phyloP scores from a whole-genome alignment of 495 filamentous ascomycete genomes.

The Pseudoneurospora amorphoporcata region DNA sequence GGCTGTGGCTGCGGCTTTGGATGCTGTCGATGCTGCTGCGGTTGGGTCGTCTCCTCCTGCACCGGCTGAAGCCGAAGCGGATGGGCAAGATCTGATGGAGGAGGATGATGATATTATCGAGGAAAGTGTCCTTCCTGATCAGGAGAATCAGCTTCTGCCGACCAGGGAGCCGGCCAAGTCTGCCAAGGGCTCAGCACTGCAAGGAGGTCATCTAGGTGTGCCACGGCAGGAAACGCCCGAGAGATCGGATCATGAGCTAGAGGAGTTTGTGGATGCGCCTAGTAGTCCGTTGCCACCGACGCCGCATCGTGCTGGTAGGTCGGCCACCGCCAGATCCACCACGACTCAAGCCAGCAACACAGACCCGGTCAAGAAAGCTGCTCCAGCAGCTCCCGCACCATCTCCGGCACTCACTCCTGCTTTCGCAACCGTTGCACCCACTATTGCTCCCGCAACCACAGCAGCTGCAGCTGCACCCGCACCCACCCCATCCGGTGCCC shows the following conservation, averaged over 20 bases:
- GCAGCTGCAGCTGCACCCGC: not conserved
- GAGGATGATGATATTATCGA: constrained; percentile 17
- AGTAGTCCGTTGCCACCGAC: constrained; percentile 25
- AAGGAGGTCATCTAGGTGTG: not conserved
- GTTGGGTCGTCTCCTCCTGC: not conserved
- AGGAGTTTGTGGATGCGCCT: constrained; percentile 34
- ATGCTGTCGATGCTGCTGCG: not conserved
- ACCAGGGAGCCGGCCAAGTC: not conserved
- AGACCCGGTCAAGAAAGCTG: not conserved
- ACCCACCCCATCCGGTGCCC: constrained; percentile 3
- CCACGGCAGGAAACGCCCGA: constrained; percentile 16
- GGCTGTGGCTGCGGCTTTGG: not conserved
- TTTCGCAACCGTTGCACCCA: not conserved
- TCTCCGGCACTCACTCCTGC: not conserved
- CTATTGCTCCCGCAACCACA: not conserved
- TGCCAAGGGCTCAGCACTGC: not conserved
- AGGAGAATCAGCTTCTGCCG: not conserved
- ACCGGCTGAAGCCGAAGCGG: constrained; percentile 3
- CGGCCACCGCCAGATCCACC: not conserved
- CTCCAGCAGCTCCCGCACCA: no score
- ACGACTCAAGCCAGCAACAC: not conserved
- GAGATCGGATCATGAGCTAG: constrained; percentile 26
- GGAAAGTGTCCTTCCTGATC: constrained; percentile 14
- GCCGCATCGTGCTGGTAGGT: constrained; percentile 6
- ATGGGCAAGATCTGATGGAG: not conserved